Evolutionary conservation across 2,329 filamentous ascomycete genomes (phyloP).

Genomic region (Clarireedia sp.): DNA sequence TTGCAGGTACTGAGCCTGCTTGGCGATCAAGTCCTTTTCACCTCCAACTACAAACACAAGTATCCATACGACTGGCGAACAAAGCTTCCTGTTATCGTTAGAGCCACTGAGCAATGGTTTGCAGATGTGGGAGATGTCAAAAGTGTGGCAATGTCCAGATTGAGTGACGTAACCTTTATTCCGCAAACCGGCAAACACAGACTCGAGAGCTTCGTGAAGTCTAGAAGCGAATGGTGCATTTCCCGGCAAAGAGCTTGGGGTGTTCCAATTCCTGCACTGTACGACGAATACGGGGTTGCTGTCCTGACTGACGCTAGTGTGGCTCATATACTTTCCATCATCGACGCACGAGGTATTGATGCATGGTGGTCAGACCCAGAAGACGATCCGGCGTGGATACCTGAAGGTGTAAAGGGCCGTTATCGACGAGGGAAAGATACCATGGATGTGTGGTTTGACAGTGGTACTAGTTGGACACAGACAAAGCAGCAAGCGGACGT

Average conservation of each 20-base stretch:
- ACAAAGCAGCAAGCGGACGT: conserved; percentile 60
- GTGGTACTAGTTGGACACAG: conserved; percentile 83
- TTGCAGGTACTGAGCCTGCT: conserved; percentile 63
- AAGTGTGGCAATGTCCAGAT: conserved; percentile 57
- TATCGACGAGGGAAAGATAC: conserved; percentile 81
- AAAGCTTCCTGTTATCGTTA: conserved; percentile 81
- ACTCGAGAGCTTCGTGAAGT: conserved; percentile 77
- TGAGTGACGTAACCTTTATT: conserved; percentile 69
- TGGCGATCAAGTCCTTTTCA: conserved; percentile 54
- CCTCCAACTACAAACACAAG: conserved; percentile 74
- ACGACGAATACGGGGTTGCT: conserved; percentile 63
- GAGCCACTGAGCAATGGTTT: conserved; percentile 97
- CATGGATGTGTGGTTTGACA: conserved; percentile 99
- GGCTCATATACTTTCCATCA: conserved; percentile 72
- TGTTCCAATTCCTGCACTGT: conserved; percentile 88
- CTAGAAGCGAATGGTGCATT: conserved; percentile 94
- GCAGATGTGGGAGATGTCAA: conserved; percentile 85
- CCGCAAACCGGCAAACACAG: conserved; percentile 66
- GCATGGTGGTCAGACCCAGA: conserved; percentile 85
- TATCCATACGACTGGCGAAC: conserved; percentile 98
- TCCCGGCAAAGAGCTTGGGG: conserved; percentile 94
- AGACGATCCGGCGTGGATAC: conserved; percentile 72
- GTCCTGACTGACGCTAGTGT: conserved; percentile 75
- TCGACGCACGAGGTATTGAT: conserved; percentile 73
- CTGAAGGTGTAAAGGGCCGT: conserved; percentile 48